Percentiles rank a stretch among this genome's conserved stretches.
phyloP scores from a whole-genome alignment of 2,329 filamentous ascomycete species.

The Neophaeococcomyces aloes region DNA sequence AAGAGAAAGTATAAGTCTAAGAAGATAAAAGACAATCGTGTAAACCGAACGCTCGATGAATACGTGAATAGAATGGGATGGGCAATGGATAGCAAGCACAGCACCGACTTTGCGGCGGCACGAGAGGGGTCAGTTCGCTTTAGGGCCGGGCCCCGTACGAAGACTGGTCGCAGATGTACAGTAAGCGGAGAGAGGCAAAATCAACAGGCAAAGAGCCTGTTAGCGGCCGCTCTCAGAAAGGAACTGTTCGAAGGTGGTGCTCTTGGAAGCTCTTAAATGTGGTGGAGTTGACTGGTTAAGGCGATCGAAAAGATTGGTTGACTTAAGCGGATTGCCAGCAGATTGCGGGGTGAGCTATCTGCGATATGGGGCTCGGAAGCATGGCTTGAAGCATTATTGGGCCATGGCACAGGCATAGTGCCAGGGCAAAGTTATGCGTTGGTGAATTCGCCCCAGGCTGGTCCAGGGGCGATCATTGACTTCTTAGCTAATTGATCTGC shows the following conservation, averaged over 20 bases:
- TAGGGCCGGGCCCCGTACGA: conserved; percentile 1
- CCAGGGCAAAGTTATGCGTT: conserved; percentile 1
- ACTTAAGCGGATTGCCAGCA: conserved; percentile 3
- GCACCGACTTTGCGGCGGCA: neutral
- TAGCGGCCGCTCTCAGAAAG: conserved; percentile 7
- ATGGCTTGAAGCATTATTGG: neutral
- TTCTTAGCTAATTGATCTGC: conserved; percentile 1
- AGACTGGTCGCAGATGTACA: neutral
- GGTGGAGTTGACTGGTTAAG: conserved; percentile 1
- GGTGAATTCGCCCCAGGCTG: neutral
- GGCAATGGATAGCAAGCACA: conserved; percentile 2
- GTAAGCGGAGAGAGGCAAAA: conserved; percentile 1
- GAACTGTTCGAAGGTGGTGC: conserved; percentile 6
- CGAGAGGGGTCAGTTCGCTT: conserved; percentile 9
- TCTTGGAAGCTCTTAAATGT: neutral
- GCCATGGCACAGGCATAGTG: neutral
- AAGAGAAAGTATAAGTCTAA: conserved; percentile 1
- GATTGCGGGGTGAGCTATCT: conserved; percentile 4
- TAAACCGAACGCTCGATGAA: neutral
- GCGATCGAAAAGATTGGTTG: neutral
- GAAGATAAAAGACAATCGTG: neutral
- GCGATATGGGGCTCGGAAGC: conserved; percentile 1
- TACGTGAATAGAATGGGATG: neutral
- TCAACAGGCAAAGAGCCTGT: conserved; percentile 8
- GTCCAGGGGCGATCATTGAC: neutral